Evolutionary conservation across 345 rosid species (phyloP), one percentile per base, ranked within the genome.

Genomic region (Capsella bursapastoris): DNA sequence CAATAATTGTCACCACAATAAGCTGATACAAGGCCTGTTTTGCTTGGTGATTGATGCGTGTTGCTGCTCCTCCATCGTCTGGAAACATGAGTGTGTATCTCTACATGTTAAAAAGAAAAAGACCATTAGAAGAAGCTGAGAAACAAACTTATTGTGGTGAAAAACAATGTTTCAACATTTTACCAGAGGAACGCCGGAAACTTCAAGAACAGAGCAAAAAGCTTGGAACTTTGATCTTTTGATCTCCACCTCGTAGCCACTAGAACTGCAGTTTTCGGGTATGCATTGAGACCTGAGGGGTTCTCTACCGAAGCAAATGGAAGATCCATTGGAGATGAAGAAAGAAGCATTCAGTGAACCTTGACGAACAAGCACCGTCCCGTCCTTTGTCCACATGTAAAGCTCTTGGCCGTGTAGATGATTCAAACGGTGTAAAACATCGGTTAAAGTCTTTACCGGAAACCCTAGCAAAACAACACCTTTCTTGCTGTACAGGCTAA

Each of bases 1-100:
- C 75, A 51, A 68, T 51, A 29, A 82, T 60, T 10, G 84, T 71
- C 16, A 22, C 43, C 27, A 11, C 59, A 16, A 69, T 22, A 53
- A 69, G 59, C 1, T 62, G 57, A 55, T 62, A 53, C 8, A 71
- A 14, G 0, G 8, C 38, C 38, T 27, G 15, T 28, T 48, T 28
- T 49, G 71, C 60, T 38, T 35, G 53, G 53, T 63, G 67, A 4
- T 73, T 60, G 12, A 61, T 51, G 50, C 64, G 45, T 59, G 50
- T 52, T 47, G 66, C 14, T 47, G 66, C 14, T 37, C 60, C 32
- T 75, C 65, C 83, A 31, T 79, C 38, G 44, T 31, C 66, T 0
- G 90, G 89, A 16, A 85, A 64, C 35, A 83, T 80, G 70, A 90
- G 48, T 56, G 82, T 85, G 64, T 79, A 88, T 38, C 83, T 90